phyloP scores from a whole-genome alignment of 352 stramenopile genomes.

The Saprolegnia diclina region DNA sequence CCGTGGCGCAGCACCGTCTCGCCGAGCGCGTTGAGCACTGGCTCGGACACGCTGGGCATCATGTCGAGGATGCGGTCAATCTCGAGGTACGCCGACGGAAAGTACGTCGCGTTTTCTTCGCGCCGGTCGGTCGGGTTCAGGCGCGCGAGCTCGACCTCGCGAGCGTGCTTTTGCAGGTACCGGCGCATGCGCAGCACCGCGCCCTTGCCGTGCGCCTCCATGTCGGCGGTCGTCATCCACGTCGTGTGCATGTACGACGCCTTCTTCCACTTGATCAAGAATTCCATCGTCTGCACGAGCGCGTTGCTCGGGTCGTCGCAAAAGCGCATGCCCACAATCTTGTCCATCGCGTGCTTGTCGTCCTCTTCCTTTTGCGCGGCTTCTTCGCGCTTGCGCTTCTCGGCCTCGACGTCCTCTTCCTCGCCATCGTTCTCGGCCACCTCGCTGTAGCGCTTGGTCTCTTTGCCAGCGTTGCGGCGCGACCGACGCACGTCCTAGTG shows the following conservation, averaged over 20 bases:
- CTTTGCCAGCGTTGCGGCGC: slow-evolving; percentile 74
- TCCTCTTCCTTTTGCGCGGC: slow-evolving; percentile 33
- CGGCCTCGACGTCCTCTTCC: slow-evolving; percentile 64
- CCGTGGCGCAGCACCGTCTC: slow-evolving; percentile 51
- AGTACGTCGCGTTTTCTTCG: slow-evolving; percentile 70
- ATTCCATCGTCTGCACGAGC: slow-evolving; percentile 80
- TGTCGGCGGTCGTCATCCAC: slow-evolving; percentile 94
- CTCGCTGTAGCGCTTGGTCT: slow-evolving; percentile 81
- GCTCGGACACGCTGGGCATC: slow-evolving; percentile 67
- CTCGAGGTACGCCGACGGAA: slow-evolving; percentile 78
- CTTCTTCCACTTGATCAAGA: slow-evolving; percentile 99
- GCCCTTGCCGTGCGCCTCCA: slow-evolving; percentile 84
- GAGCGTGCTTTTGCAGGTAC: slow-evolving; percentile 84
- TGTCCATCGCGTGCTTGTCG: slow-evolving; percentile 87
- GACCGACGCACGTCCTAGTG: slow-evolving; percentile 41
- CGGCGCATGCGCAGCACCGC: slow-evolving; percentile 78
- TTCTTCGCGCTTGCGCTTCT: slow-evolving; percentile 36
- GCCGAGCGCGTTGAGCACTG: slow-evolving; percentile 46
- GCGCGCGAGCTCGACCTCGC: slow-evolving; percentile 63
- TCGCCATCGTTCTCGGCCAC: slow-evolving; percentile 57
- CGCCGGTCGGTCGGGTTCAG: slow-evolving; percentile 26
- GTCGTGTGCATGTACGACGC: slow-evolving; percentile 96
- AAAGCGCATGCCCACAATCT: slow-evolving; percentile 88
- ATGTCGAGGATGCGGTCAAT: slow-evolving; percentile 72
- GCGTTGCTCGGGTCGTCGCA: slow-evolving; percentile 61